Percentiles rank a stretch among this genome's conserved stretches.
These are phyloP conservation scores for Hypoxylon crocopeplum DNA, from an alignment of 495 filamentous ascomycete genomes.

Conservation along the genomic window DNA sequence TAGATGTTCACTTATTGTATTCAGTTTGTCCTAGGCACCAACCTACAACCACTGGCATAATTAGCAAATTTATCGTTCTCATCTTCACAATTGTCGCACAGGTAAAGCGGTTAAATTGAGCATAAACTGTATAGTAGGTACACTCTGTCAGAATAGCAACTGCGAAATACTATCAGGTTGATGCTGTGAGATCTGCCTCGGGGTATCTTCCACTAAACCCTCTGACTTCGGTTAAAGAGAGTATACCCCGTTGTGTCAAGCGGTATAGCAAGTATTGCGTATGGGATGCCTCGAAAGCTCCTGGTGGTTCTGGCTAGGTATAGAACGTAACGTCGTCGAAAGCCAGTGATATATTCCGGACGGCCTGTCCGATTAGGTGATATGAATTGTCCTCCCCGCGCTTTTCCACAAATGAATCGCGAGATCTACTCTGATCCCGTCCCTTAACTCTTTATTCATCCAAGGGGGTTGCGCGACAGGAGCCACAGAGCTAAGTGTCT, in stretches of 20 bases:
- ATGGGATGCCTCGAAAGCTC: constrained; percentile 17
- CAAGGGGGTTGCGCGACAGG: neutral
- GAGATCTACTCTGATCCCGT: neutral
- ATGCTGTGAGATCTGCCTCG: constrained; percentile 10
- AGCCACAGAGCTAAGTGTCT: neutral
- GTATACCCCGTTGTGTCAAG: neutral
- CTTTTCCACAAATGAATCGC: neutral
- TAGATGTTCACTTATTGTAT: no score
- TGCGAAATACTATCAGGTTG: constrained; percentile 10
- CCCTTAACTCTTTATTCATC: neutral
- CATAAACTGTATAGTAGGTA: neutral
- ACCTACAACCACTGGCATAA: no score
- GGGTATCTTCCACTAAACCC: constrained; percentile 33
- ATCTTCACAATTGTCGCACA: no score
- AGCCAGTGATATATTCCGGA: no score
- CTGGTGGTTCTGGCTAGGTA: constrained; percentile 17
- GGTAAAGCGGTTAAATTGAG: no score
- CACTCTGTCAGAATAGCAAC: neutral
- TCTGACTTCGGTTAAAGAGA: constrained; percentile 3
- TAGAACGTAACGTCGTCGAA: constrained; percentile 12
- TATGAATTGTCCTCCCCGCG: neutral
- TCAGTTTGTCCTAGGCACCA: no score
- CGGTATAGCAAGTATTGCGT: constrained; percentile 25
- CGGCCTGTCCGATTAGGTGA: no score
- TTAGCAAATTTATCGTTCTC: no score